These are phyloP conservation scores for Phytophthora boehmeriae DNA, from an alignment of 352 stramenopile genomes.

Conservation along the genomic window DNA sequence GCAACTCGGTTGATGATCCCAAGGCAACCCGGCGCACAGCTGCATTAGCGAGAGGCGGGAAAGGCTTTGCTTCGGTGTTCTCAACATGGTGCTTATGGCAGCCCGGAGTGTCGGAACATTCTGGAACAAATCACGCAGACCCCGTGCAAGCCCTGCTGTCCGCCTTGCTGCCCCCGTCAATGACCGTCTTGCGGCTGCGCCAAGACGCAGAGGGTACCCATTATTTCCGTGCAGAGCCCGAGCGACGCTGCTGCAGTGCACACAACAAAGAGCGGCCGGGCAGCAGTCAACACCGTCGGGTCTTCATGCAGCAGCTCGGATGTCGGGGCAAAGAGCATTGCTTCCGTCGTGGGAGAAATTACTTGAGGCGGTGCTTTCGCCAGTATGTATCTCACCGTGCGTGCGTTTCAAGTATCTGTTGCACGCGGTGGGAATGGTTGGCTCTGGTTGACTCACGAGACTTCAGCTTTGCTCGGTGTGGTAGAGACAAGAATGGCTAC, in stretches of 20 bases:
- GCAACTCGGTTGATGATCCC: slow-evolving; percentile 5
- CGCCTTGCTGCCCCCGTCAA: slow-evolving; percentile 7
- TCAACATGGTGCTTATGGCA: slow-evolving; percentile 3
- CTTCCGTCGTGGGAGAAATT: neutral
- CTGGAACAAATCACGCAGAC: slow-evolving; percentile 26
- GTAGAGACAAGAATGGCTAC: slow-evolving; percentile 27
- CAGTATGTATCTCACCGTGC: slow-evolving; percentile 18
- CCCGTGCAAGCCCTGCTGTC: slow-evolving; percentile 14
- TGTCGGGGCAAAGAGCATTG: no score
- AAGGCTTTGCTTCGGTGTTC: slow-evolving; percentile 20
- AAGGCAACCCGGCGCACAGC: slow-evolving; percentile 18
- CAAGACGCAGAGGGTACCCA: slow-evolving; percentile 30
- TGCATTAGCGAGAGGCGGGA: slow-evolving; percentile 22
- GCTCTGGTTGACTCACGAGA: slow-evolving; percentile 8
- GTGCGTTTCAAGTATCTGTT: slow-evolving; percentile 20
- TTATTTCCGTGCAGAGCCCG: slow-evolving; percentile 28
- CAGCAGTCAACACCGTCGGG: slow-evolving; percentile 5
- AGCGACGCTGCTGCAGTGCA: slow-evolving; percentile 14
- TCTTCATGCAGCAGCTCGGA: neutral
- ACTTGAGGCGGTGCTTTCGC: neutral
- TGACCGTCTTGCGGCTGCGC: slow-evolving; percentile 25
- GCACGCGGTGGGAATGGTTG: neutral
- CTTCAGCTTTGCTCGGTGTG: slow-evolving; percentile 23
- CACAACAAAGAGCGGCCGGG: slow-evolving; percentile 17
- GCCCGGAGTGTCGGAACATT: slow-evolving; percentile 34